Conservation (phyloP, 2,329 filamentous ascomycete genomes). For the Diaporthe aspalathi region DNA sequence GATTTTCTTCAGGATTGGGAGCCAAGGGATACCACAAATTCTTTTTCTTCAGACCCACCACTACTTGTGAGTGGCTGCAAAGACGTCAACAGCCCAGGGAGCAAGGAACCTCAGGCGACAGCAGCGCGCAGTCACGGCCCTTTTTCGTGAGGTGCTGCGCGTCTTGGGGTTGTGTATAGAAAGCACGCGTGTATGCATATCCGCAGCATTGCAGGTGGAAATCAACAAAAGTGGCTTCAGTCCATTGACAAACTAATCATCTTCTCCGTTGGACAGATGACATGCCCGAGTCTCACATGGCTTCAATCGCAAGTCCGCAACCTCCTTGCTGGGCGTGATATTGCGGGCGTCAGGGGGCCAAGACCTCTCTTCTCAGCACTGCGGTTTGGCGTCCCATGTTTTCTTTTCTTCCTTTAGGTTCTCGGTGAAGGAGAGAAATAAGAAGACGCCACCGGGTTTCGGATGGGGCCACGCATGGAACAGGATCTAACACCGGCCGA, state of each 20-base stretch:
- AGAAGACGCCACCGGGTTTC: constrained; percentile 6
- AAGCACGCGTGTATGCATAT: constrained; percentile 9
- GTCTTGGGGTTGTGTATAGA: constrained; percentile 23
- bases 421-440: constrained; percentile 16
- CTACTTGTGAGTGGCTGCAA: not conserved
- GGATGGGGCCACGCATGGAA: constrained; percentile 23
- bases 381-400: not conserved
- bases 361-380: not conserved
- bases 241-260: not conserved
- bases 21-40: constrained; percentile 31
- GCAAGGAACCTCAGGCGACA: not conserved
- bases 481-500: not conserved
- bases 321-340: not conserved
- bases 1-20: constrained; percentile 3
- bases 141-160: not conserved
- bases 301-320: not conserved
- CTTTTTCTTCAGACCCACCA: not conserved
- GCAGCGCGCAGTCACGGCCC: not conserved
- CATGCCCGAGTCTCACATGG: too few species aligned
- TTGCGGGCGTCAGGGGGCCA: constrained; percentile 9
- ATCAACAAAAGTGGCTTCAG: constrained; percentile 10
- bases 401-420: not conserved
- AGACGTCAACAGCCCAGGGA: constrained; percentile 12
- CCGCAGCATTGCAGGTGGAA: constrained; percentile 24
- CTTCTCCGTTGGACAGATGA: too few species aligned